These are phyloP conservation scores for Syzygium aromaticum DNA, from an alignment of 345 rosid species.

Conservation along the genomic window DNA sequence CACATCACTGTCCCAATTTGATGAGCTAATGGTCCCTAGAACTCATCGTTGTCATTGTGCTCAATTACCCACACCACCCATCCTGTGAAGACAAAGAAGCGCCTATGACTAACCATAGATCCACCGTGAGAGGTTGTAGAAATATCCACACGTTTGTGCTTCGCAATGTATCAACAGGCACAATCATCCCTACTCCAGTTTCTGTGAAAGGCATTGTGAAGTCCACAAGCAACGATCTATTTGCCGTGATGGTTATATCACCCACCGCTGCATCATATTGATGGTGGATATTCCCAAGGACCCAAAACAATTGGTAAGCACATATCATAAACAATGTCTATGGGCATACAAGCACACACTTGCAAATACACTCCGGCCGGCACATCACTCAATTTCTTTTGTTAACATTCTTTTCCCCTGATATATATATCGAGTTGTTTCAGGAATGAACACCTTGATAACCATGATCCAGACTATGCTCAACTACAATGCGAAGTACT, in stretches of 20 bases:
- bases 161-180: conserved; percentile 1
- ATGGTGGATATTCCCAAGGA: not conserved
- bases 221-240: conserved; percentile 24
- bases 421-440: no score
- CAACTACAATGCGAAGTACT: not conserved
- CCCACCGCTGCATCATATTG: conserved; percentile 22
- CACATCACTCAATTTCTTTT: no score
- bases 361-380: no score
- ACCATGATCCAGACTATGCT: not conserved
- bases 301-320: not conserved
- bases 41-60: conserved; percentile 19
- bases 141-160: conserved; percentile 38
- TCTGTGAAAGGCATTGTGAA: conserved; percentile 38
- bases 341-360: not conserved
- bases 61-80: conserved; percentile 50
- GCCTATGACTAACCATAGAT: conserved; percentile 39
- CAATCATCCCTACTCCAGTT: conserved; percentile 33
- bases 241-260: conserved; percentile 24
- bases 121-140: conserved; percentile 28
- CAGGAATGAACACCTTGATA: not conserved
- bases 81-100: conserved; percentile 25
- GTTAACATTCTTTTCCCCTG: no score
- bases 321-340: not conserved
- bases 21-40: conserved; percentile 27
- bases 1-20: conserved; percentile 25